Percentiles rank a stretch among this genome's conserved stretches.
phyloP scores from a whole-genome alignment of 2,329 filamentous ascomycete genomes.

The Exserohilum rostratum region DNA sequence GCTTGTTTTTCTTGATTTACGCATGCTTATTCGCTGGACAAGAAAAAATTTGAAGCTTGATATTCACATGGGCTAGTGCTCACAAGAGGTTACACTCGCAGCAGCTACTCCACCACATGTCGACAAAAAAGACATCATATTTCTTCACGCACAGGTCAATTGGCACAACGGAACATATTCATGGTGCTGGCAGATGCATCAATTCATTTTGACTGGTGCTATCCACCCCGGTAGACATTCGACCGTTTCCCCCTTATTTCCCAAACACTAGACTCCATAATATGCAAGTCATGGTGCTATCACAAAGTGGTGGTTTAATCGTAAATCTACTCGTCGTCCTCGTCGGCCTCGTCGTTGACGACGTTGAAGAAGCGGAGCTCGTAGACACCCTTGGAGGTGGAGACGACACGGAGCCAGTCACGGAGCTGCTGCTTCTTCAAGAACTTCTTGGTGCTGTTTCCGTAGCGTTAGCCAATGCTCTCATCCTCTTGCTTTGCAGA shows the following conservation, averaged over 20 bases:
- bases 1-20: no score
- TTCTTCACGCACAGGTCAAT: background rate
- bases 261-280: slow-evolving; percentile 22
- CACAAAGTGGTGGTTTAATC: slow-evolving; percentile 4
- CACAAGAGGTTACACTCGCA: no score
- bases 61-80: no score
- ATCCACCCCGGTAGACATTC: slow-evolving; percentile 33
- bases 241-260: slow-evolving; percentile 23
- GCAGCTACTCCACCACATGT: no score
- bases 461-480: slow-evolving; percentile 12
- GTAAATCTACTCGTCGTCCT: slow-evolving; percentile 90
- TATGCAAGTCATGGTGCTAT: slow-evolving; percentile 26
- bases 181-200: slow-evolving; percentile 25
- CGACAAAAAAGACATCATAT: no score
- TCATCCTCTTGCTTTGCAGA: background rate
- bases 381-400: slow-evolving; percentile 97
- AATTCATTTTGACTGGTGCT: slow-evolving; percentile 40
- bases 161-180: background rate
- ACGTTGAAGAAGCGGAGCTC: slow-evolving; percentile 99
- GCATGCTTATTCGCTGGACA: background rate
- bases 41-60: no score
- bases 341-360: slow-evolving; percentile 95
- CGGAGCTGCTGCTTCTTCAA: slow-evolving; percentile 99
- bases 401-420: slow-evolving; percentile 99
- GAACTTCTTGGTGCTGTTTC: slow-evolving; percentile 96